Conservation (phyloP, 352 stramenopile species). For the Phytophthora kernoviae region DNA sequence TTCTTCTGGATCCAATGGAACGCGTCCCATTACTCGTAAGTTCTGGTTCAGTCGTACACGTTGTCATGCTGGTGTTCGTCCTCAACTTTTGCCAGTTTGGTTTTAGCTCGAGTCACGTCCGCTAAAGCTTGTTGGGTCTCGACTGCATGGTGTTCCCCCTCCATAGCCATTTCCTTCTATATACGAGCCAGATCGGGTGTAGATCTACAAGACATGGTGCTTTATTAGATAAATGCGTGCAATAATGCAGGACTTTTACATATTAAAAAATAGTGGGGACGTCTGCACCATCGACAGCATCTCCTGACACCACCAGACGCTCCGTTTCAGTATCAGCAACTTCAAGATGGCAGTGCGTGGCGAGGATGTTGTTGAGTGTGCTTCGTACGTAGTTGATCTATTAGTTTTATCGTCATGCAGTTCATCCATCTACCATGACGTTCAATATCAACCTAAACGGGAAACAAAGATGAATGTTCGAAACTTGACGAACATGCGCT, state of each 20-base stretch:
- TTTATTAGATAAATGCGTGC: background rate
- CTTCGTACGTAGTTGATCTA: background rate
- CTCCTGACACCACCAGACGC: too few relatives aligned
- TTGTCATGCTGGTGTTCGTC: constrained; percentile 21
- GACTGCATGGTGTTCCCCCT: constrained; percentile 59
- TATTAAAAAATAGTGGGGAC: background rate
- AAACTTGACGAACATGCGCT: too few relatives aligned
- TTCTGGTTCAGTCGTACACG: constrained; percentile 79
- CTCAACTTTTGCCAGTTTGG: constrained; percentile 35
- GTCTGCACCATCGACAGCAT: background rate
- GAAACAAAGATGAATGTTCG: too few relatives aligned
- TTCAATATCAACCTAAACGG: too few relatives aligned
- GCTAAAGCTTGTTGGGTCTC: constrained; percentile 39
- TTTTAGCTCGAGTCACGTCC: constrained; percentile 42
- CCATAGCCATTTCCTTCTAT: constrained; percentile 61
- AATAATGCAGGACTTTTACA: background rate
- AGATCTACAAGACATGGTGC: constrained; percentile 64
- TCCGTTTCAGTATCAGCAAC: too few relatives aligned
- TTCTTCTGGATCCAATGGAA: constrained; percentile 85
- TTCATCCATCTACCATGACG: too few relatives aligned
- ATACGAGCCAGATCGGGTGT: constrained; percentile 72
- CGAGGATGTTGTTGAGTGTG: background rate
- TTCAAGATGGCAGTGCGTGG: too few relatives aligned
- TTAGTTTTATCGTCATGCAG: background rate
- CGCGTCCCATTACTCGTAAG: constrained; percentile 81